Base-by-base conservation (phyloP, 1,139 yeast species). In the Kodamaea fungicola region DNA sequence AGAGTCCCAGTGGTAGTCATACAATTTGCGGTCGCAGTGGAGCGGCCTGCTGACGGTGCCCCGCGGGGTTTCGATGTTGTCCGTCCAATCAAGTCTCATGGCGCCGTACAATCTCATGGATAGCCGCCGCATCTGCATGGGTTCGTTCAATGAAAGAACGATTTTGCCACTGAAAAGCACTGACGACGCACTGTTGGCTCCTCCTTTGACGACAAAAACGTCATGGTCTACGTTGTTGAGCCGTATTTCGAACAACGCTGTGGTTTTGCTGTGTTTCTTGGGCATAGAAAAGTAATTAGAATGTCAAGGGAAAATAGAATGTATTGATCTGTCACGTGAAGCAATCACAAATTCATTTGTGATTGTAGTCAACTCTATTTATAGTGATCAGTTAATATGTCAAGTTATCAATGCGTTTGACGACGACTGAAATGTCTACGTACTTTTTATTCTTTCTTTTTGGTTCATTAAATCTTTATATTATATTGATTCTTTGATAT, bases 121-220 rank as follows among this genome's bases (percentile, higher is more conserved):
- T 42, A 92, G 59, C 49, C 74, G 76, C 52, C 78, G 82, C 36
- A 92, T 72, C 7, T 79, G 65, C 42, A 88, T 64, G 1, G 96
- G 88, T 48, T 92, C 97, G 23, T 74, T 68, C 1, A 87, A 79
- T 0, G 94, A 76, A 24, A 92, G 62, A 1, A 85, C 92, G 19
- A 92, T 80, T 19, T 78, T 78, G 5, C 98, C 98, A 1, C 83
- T 66, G 27, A 92, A 59, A 9, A 84, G 62, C 1, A 80, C 86
- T 2, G 96, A 83, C 0, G 88, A 74, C 0, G 97, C 96, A 39
- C 83, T 92, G 32, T 75, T 74, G 2, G 84, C 78, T 2, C 78
- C 52, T 1, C 98, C 98, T 50, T 90, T 83, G 28, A 92, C 60
- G 4, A 92, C 78, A 12, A 92, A 63, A 6, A 89, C 94, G 54